These are phyloP conservation scores for Chaetomiaceae sp. DNA, from an alignment of 2,329 filamentous ascomycete species.

Conservation along the genomic window DNA sequence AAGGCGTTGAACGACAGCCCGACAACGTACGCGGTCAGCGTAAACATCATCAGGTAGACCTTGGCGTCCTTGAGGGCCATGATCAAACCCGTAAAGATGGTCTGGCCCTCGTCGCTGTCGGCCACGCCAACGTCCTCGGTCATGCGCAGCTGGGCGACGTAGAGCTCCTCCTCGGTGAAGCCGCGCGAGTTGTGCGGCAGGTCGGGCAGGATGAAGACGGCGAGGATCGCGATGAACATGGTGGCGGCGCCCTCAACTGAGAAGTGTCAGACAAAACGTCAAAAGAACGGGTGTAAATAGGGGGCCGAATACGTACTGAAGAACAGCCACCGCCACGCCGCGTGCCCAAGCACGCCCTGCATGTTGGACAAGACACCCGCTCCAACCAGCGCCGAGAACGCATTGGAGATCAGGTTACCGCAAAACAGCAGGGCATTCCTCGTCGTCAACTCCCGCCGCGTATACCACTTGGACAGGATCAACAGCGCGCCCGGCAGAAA, in stretches of 20 bases:
- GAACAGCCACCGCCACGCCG: conserved; percentile 60
- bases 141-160: conserved; percentile 52
- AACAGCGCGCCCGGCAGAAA: conserved; percentile 61
- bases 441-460: conserved; percentile 51
- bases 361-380: conserved; percentile 57
- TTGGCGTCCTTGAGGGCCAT: conserved; percentile 59
- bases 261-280: not conserved
- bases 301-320: conserved; percentile 32
- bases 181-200: conserved; percentile 53
- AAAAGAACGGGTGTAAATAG: too few relatives aligned
- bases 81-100: conserved; percentile 48
- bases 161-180: conserved; percentile 54
- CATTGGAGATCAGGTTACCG: conserved; percentile 56
- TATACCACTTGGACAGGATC: conserved; percentile 65
- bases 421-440: conserved; percentile 56
- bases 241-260: conserved; percentile 49
- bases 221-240: conserved; percentile 44
- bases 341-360: conserved; percentile 49
- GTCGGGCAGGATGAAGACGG: conserved; percentile 49
- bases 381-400: conserved; percentile 55
- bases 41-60: conserved; percentile 61
- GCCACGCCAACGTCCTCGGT: conserved; percentile 55
- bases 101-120: conserved; percentile 49
- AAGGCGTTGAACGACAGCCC: conserved; percentile 56
- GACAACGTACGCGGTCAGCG: conserved; percentile 57